A percentile compares a stretch with the other conserved stretches of the same genome.
phyloP scores from a whole-genome alignment of 306 rosid genomes.

The Cercis canadensis region DNA sequence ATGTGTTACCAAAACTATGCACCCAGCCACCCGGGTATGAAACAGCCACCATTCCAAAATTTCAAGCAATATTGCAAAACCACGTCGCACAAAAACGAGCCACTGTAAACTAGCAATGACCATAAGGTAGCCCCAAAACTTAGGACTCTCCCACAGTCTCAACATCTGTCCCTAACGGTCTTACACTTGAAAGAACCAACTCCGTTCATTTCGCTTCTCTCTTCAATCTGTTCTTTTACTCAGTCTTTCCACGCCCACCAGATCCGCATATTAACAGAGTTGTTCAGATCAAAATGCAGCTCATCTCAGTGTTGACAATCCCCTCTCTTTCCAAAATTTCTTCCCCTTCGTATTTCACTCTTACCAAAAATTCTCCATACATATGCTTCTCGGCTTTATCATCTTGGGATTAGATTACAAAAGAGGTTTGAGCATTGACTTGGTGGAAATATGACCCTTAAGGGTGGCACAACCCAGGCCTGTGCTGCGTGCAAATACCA shows the following conservation, averaged over 20 bases:
- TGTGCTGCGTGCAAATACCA: slow-evolving; percentile 82
- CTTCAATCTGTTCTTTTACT: slow-evolving; percentile 54
- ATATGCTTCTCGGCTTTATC: slow-evolving; percentile 14
- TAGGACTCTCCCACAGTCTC: slow-evolving; percentile 41
- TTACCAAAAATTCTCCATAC: background rate
- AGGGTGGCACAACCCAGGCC: slow-evolving; percentile 73
- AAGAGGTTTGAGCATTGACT: slow-evolving; percentile 27
- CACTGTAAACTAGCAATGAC: background rate
- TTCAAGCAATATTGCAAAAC: too few species aligned
- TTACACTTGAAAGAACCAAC: slow-evolving; percentile 29
- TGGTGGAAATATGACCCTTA: slow-evolving; percentile 63
- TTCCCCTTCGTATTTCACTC: background rate
- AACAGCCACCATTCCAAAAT: too few species aligned
- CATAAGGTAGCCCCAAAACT: slow-evolving; percentile 39
- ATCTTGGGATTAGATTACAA: background rate
- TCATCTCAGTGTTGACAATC: slow-evolving; percentile 25
- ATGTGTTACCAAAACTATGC: too few species aligned
- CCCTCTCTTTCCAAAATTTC: too few species aligned
- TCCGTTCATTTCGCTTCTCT: slow-evolving; percentile 35
- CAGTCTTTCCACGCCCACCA: slow-evolving; percentile 46
- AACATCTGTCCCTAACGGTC: slow-evolving; percentile 41
- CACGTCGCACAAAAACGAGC: too few species aligned
- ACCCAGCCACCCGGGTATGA: too few species aligned
- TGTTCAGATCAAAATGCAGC: slow-evolving; percentile 25
- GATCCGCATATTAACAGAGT: slow-evolving; percentile 39